Percentiles rank a stretch among this genome's conserved stretches.
Conservation (phyloP, 208 protist species). For the Leishmania tropica region DNA sequence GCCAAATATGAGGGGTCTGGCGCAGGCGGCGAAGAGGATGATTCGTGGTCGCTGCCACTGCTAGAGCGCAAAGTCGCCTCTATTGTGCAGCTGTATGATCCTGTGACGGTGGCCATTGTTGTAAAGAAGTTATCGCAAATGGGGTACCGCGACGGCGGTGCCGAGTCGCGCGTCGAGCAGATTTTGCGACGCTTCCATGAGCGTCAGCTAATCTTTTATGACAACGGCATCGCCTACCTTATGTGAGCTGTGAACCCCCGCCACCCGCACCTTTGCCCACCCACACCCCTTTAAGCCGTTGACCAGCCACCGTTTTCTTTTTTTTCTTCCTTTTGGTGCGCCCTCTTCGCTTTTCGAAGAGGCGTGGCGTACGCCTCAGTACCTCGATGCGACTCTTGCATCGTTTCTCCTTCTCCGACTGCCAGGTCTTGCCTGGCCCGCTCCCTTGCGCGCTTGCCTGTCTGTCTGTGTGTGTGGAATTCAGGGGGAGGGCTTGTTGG, state of each 20-base stretch:
- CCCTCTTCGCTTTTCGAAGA: neutral
- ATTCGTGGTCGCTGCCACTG: slow-evolving; percentile 27
- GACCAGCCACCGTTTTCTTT: neutral
- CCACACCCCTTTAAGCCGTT: neutral
- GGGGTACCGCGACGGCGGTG: slow-evolving; percentile 54
- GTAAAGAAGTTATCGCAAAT: slow-evolving; percentile 80
- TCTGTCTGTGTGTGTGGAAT: neutral
- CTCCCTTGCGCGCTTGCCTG: neutral
- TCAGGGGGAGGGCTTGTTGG: neutral
- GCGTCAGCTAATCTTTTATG: slow-evolving; percentile 82
- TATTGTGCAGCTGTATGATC: slow-evolving; percentile 81
- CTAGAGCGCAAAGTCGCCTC: slow-evolving; percentile 73
- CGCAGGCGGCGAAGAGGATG: slow-evolving; percentile 1
- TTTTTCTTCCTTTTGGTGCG: neutral
- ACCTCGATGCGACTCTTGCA: neutral
- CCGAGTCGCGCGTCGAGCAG: slow-evolving; percentile 46
- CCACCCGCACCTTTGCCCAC: neutral
- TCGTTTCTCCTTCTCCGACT: neutral
- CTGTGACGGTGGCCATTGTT: slow-evolving; percentile 74
- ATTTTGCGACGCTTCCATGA: slow-evolving; percentile 71
- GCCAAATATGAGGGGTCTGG: slow-evolving; percentile 12
- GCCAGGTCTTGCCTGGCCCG: neutral
- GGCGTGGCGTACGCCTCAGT: neutral
- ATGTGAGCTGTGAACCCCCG: slow-evolving; percentile 36
- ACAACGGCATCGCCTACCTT: slow-evolving; percentile 83